phyloP scores from a whole-genome alignment of 306 rosid genomes.

The Coriaria nepalensis region DNA sequence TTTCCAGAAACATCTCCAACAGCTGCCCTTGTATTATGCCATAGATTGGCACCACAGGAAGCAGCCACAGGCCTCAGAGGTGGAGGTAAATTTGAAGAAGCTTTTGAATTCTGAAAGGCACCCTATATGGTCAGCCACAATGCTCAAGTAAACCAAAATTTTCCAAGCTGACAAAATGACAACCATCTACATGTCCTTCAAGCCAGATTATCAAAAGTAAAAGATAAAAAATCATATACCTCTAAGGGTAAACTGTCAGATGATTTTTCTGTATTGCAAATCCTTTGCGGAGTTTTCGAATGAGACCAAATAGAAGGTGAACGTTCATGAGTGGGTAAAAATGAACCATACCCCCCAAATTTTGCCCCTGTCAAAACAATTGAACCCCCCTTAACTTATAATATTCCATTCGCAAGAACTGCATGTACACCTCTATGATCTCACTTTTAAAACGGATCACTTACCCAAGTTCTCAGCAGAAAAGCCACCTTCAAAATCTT shows the following conservation, averaged over 20 bases:
- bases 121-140: slow-evolving; percentile 35
- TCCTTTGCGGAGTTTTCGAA: slow-evolving; percentile 38
- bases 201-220: slow-evolving; percentile 12
- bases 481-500: slow-evolving; percentile 58
- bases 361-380: slow-evolving; percentile 48
- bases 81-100: slow-evolving; percentile 24
- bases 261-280: slow-evolving; percentile 28
- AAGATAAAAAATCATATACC: slow-evolving; percentile 28
- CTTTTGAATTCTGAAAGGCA: slow-evolving; percentile 37
- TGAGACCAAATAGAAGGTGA: slow-evolving; percentile 21
- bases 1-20: slow-evolving; percentile 27
- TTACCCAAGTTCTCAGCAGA: slow-evolving; percentile 63
- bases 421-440: slow-evolving; percentile 20
- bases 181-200: slow-evolving; percentile 18
- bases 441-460: slow-evolving; percentile 18
- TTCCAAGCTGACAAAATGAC: slow-evolving; percentile 18
- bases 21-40: slow-evolving; percentile 19
- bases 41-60: slow-evolving; percentile 17
- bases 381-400: slow-evolving; percentile 16
- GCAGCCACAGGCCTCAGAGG: slow-evolving; percentile 24
- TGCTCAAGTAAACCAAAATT: slow-evolving; percentile 24
- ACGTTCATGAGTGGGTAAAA: slow-evolving; percentile 47
- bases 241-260: slow-evolving; percentile 27
- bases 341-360: slow-evolving; percentile 69
- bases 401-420: slow-evolving; percentile 19